Conservation (phyloP, 306 rosid genomes). For the Senna tora region DNA sequence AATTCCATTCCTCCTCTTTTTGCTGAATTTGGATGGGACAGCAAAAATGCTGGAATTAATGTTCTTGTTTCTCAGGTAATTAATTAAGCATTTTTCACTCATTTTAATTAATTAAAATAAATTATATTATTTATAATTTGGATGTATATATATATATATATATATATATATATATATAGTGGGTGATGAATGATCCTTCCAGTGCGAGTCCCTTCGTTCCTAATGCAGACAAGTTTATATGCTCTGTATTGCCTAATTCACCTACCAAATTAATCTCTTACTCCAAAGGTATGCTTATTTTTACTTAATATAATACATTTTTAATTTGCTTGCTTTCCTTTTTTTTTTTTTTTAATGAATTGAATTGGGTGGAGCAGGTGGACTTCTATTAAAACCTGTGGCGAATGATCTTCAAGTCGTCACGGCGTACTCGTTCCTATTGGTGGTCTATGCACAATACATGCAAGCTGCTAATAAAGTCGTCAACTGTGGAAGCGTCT, state of each 20-base stretch:
- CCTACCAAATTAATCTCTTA: conserved; percentile 39
- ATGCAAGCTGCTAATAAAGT: conserved; percentile 20
- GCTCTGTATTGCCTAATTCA: conserved; percentile 53
- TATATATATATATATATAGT: conserved; percentile 28
- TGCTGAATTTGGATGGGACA: conserved; percentile 61
- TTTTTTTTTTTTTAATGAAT: too few relatives aligned
- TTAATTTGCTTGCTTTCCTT: too few relatives aligned
- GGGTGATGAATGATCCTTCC: conserved; percentile 40
- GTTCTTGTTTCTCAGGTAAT: conserved; percentile 52
- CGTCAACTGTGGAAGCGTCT: conserved; percentile 29
- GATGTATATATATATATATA: too few relatives aligned
- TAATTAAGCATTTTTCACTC: too few relatives aligned
- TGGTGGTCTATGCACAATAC: conserved; percentile 46
- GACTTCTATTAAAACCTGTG: conserved; percentile 50
- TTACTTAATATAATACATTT: too few relatives aligned
- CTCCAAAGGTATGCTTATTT: conserved; percentile 38
- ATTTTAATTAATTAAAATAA: too few relatives aligned
- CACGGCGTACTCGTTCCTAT: conserved; percentile 47
- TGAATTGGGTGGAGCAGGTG: conserved; percentile 34
- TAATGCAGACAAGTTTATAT: conserved; percentile 47
- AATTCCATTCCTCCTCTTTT: not conserved
- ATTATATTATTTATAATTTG: too few relatives aligned
- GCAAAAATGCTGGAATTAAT: conserved; percentile 56
- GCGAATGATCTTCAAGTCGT: conserved; percentile 47
- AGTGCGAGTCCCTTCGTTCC: conserved; percentile 29